Evolutionary conservation across 495 filamentous ascomycete species (phyloP), one percentile per base, ranked within the genome.

Genomic region (Penicillium roqueforti): DNA sequence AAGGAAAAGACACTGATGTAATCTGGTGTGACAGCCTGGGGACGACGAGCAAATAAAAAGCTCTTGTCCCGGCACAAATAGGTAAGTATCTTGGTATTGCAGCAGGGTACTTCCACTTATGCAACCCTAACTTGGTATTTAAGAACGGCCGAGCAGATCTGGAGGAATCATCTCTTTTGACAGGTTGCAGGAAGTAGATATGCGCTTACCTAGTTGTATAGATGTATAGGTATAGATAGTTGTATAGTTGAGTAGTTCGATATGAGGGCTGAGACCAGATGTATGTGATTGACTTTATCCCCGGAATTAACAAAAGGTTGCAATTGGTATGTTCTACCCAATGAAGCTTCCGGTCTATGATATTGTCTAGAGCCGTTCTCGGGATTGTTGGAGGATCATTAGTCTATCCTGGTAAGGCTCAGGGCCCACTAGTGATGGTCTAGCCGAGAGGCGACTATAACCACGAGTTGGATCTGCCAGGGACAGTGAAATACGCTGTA

Each of bases 401-500:
- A 32, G 16, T 31, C 40, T 26, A 58, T 47, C 46, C 50, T 39
- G 50, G 51, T 55, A 37, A 61, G 40, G 4, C 42, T 48, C 13
- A 36, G 56, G 50, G 23, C 37, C 45, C 58, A 57, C 56, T 56
- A 61, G 55, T 55, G 51, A 55, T 38, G 41, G 51, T n/a, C 47
- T 18, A 48, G 45, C 28, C 46, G 41, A 38, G 25, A 57, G 38
- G 26, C 37, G 44, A 56, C 53, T 18, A 22, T 32, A 54, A 47
- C 70, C 72, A 73, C 67, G 68, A 73, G 68, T 62, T 60, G 59
- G 57, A 57, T 56, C 62, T 70, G 67, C 53, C 68, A 71, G 71
- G 69, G 67, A 62, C 54, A 53, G 51, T 29, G 50, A 57, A 60
- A 61, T 55, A 61, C 57, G 58, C 7, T 36, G 63, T 66, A 61